Percentiles rank a stretch among this genome's conserved stretches.
Conservation (phyloP, 768 basidiomycete species). For the Amanita fuliginea region DNA sequence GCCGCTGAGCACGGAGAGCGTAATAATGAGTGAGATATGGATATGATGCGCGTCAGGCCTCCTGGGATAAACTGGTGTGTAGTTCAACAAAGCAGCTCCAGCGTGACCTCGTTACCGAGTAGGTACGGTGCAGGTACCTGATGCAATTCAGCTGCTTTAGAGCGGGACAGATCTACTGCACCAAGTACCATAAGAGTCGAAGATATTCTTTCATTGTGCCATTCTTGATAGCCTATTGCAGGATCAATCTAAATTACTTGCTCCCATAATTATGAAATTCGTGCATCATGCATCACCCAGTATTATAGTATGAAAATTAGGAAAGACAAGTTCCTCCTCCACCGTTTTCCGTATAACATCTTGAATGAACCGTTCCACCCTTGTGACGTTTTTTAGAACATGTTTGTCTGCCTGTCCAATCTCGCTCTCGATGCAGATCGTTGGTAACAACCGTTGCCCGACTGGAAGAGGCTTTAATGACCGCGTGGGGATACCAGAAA, state of each 20-base stretch:
- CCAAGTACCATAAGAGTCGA: not conserved
- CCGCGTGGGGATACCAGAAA: constrained; percentile 24
- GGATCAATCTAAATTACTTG: no score
- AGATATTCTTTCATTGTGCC: not conserved
- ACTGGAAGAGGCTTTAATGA: constrained; percentile 61
- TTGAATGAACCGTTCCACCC: constrained; percentile 91
- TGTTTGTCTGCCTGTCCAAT: constrained; percentile 95
- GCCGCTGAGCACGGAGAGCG: not conserved
- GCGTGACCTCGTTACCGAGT: no score
- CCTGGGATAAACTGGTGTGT: not conserved
- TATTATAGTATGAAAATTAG: constrained; percentile 82
- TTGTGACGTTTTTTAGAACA: constrained; percentile 89
- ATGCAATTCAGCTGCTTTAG: not conserved
- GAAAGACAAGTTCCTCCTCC: constrained; percentile 93
- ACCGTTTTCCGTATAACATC: constrained; percentile 92
- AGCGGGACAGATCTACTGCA: not conserved
- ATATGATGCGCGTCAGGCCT: not conserved
- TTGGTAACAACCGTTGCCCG: constrained; percentile 75
- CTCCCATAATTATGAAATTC: no score
- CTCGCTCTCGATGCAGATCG: constrained; percentile 90
- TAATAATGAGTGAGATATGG: not conserved
- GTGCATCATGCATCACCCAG: constrained; percentile 27
- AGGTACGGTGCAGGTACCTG: not conserved
- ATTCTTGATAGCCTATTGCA: no score
- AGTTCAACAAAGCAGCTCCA: not conserved